Conservation (phyloP, 768 basidiomycete species). For the Agaricus subrufescens region DNA sequence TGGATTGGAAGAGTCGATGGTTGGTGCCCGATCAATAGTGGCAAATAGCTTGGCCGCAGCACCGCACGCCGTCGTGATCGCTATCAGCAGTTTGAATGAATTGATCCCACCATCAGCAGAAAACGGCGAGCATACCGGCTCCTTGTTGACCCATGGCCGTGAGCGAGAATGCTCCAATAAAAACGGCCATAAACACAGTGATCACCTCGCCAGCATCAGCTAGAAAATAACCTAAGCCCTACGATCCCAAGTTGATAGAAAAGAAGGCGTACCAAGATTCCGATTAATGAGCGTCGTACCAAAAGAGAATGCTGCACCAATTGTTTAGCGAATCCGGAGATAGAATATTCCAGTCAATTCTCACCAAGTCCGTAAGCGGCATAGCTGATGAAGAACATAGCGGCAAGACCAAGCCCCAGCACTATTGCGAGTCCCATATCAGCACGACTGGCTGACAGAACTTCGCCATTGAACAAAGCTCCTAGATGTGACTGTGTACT, state of each 20-base stretch:
- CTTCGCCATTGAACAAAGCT: conserved; percentile 52
- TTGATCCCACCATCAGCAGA: conserved; percentile 43
- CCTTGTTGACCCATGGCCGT: conserved; percentile 73
- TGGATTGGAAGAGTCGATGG: conserved; percentile 65
- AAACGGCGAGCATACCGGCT: conserved; percentile 42
- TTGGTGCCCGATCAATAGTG: conserved; percentile 76
- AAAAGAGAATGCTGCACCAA: conserved; percentile 61
- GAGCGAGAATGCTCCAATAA: conserved; percentile 81
- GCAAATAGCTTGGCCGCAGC: conserved; percentile 80
- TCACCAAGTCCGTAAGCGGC: conserved; percentile 53
- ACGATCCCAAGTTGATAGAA: background rate
- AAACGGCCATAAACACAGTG: conserved; percentile 69
- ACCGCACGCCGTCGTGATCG: conserved; percentile 61
- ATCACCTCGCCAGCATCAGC: conserved; percentile 63
- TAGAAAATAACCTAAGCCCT: conserved; percentile 13
- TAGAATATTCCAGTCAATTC: conserved; percentile 9
- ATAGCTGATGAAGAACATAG: conserved; percentile 76
- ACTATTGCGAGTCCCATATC: conserved; percentile 47
- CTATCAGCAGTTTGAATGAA: conserved; percentile 4
- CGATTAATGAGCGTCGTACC: conserved; percentile 72
- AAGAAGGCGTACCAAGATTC: conserved; percentile 33
- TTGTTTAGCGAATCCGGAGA: background rate
- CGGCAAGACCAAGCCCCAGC: conserved; percentile 50
- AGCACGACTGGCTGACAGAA: conserved; percentile 37
- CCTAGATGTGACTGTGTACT: conserved; percentile 60